Percentiles rank a stretch among this genome's conserved stretches.
These are phyloP conservation scores for Pythium dissimile DNA, from an alignment of 352 stramenopile species.

Conservation along the genomic window DNA sequence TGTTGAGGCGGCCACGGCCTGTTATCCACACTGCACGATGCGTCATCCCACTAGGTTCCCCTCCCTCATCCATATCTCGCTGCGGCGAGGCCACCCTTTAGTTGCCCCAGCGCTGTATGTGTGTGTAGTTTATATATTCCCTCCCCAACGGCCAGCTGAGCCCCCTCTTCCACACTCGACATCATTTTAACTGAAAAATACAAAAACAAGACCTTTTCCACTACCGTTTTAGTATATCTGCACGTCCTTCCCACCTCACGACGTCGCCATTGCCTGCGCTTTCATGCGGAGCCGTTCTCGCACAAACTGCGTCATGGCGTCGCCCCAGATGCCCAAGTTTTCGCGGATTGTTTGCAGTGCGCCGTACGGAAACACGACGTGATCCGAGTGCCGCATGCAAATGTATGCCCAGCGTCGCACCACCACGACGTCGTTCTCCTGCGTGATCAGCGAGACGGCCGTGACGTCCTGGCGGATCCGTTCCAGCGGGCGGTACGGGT, in stretches of 20 bases:
- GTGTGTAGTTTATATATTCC: slow-evolving; percentile 15
- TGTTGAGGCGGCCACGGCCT: slow-evolving; percentile 13
- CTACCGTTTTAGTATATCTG: too few species aligned
- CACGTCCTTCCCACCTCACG: too few species aligned
- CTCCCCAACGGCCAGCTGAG: neutral
- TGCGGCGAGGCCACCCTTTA: neutral
- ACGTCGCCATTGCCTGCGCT: neutral
- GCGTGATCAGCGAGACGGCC: slow-evolving; percentile 31
- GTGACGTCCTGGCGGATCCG: slow-evolving; percentile 45
- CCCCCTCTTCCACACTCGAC: neutral
- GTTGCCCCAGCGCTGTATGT: neutral
- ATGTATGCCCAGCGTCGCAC: slow-evolving; percentile 33
- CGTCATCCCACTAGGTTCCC: slow-evolving; percentile 3
- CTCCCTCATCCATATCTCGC: slow-evolving; percentile 1
- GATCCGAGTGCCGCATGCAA: slow-evolving; percentile 28
- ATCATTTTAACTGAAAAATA: slow-evolving; percentile 9
- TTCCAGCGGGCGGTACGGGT: slow-evolving; percentile 36
- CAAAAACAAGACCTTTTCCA: slow-evolving; percentile 5
- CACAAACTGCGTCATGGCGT: slow-evolving; percentile 47
- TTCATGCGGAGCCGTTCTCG: slow-evolving; percentile 22
- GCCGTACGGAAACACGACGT: slow-evolving; percentile 30
- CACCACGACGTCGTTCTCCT: slow-evolving; percentile 24
- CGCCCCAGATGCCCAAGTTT: slow-evolving; percentile 37
- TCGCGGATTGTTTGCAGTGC: slow-evolving; percentile 38
- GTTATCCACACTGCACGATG: too few species aligned